phyloP scores from a whole-genome alignment of 2,329 filamentous ascomycete species.

The Setomelanomma holmii region DNA sequence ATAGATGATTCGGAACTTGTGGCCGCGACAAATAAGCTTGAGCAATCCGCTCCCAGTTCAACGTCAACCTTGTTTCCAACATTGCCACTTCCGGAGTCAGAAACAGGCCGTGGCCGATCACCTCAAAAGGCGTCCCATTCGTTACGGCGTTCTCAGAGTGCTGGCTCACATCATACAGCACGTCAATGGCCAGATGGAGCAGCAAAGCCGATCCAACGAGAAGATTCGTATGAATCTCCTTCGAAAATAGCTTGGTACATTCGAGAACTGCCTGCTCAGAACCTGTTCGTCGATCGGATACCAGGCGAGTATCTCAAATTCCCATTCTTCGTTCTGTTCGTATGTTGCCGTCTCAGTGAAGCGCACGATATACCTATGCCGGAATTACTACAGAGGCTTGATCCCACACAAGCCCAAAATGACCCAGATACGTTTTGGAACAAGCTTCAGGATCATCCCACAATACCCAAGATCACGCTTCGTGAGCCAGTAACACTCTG shows the following conservation, averaged over 20 bases:
- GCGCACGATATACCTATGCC: constrained; percentile 15
- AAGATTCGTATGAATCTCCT: no score
- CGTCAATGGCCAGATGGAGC: not conserved
- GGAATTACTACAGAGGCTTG: constrained; percentile 22
- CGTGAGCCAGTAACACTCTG: constrained; percentile 32
- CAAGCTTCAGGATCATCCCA: constrained; percentile 9
- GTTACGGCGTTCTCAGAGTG: no score
- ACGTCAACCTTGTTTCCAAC: not conserved
- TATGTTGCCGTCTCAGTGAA: constrained; percentile 38
- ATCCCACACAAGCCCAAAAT: constrained; percentile 3
- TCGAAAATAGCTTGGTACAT: constrained; percentile 31
- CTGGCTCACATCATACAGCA: no score
- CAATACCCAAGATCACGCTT: not conserved
- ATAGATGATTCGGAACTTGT: constrained; percentile 30
- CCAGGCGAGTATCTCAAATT: constrained; percentile 10
- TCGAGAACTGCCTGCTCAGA: constrained; percentile 31
- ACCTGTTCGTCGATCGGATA: constrained; percentile 37
- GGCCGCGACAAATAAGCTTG: constrained; percentile 19
- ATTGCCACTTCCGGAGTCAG: not conserved
- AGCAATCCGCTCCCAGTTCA: constrained; percentile 4
- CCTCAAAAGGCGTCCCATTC: no score
- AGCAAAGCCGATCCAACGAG: no score
- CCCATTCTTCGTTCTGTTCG: constrained; percentile 44
- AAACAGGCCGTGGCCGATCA: no score
- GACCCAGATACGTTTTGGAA: constrained; percentile 32